Evolutionary conservation across 495 filamentous ascomycete species (phyloP).

Genomic region (Poronia punctata): DNA sequence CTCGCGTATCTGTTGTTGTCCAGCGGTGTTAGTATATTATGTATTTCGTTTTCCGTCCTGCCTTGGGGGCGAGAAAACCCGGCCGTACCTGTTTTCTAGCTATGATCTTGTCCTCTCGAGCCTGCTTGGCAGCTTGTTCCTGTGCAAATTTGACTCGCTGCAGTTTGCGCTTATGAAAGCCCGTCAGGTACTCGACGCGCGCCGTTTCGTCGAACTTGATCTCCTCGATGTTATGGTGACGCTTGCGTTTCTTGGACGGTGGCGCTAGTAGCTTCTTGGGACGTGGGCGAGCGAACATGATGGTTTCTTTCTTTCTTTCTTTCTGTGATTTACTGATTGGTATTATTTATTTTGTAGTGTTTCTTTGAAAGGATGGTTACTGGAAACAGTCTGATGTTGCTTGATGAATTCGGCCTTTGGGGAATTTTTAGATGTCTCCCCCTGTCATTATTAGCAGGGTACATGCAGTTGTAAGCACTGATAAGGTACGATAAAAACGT

Average conservation of each 20-base stretch:
- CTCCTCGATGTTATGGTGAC: slow-evolving; percentile 55
- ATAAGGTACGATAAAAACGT: slow-evolving; percentile 5
- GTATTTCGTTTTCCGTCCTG: too few species aligned
- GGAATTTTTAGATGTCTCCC: too few species aligned
- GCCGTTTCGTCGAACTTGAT: slow-evolving; percentile 75
- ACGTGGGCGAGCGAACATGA: slow-evolving; percentile 43
- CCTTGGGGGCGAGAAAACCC: too few species aligned
- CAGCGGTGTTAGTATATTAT: slow-evolving; percentile 2
- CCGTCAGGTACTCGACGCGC: slow-evolving; percentile 80
- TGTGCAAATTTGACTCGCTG: slow-evolving; percentile 76
- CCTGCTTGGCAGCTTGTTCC: slow-evolving; percentile 64
- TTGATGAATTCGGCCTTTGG: neutral
- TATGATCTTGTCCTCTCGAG: slow-evolving; percentile 62
- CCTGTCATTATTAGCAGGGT: neutral
- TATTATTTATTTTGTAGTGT: neutral
- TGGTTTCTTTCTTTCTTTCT: neutral
- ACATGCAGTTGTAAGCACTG: neutral
- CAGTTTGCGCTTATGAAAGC: slow-evolving; percentile 92
- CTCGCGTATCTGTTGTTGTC: slow-evolving; percentile 65
- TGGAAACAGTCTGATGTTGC: neutral
- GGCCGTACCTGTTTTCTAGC: slow-evolving; percentile 63
- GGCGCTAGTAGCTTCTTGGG: slow-evolving; percentile 43
- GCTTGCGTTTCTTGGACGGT: slow-evolving; percentile 60
- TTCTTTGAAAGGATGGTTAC: neutral
- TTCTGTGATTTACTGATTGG: too few species aligned